A percentile compares a stretch with the other conserved stretches of the same genome.
Evolutionary conservation across 306 rosid species (phyloP).

Genomic region (Ziziphus jujuba): DNA sequence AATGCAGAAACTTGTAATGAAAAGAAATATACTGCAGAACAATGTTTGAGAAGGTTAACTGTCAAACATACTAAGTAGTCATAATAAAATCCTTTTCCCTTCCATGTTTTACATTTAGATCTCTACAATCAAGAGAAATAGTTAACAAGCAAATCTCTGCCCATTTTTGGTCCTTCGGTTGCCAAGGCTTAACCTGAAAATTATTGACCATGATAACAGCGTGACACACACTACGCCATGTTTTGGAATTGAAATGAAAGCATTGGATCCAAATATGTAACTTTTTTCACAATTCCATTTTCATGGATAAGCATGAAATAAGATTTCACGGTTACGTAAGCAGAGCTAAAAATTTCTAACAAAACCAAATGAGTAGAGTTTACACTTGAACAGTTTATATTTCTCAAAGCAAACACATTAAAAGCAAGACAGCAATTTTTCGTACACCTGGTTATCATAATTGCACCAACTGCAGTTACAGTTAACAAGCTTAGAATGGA

Average conservation of each 20-base stretch:
- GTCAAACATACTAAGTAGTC: not conserved
- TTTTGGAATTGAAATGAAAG: no score
- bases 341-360: not conserved
- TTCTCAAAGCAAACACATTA: conserved; percentile 1
- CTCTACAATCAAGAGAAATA: no score
- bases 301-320: not conserved
- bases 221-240: not conserved
- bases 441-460: conserved; percentile 5
- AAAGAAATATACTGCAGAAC: not conserved
- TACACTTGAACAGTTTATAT: not conserved
- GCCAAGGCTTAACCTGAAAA: not conserved
- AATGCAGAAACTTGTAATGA: not conserved
- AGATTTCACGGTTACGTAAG: not conserved
- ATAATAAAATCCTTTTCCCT: not conserved
- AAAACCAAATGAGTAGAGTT: not conserved
- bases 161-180: not conserved
- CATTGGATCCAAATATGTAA: no score
- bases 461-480: not conserved
- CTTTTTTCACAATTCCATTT: not conserved
- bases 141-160: not conserved
- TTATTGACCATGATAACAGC: conserved; percentile 1
- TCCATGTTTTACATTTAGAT: not conserved
- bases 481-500: conserved; percentile 26
- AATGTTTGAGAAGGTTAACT: no score
- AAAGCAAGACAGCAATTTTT: not conserved